phyloP scores from a whole-genome alignment of 2,329 filamentous ascomycete species.

The Niveomyces coronatus region DNA sequence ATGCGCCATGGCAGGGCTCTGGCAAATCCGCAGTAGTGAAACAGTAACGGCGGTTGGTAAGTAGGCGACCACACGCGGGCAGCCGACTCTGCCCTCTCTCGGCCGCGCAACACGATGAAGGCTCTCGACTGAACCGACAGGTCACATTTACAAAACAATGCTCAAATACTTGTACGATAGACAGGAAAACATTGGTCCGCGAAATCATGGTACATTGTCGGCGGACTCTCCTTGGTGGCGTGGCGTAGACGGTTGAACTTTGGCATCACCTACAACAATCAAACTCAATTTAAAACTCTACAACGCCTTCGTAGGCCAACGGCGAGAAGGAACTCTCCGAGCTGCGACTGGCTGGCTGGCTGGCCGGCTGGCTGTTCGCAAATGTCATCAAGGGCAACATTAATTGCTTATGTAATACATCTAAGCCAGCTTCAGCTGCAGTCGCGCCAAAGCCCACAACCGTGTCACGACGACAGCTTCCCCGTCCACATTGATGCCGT shows the following conservation, averaged over 20 bases:
- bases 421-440: neutral
- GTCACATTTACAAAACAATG: conserved; percentile 2
- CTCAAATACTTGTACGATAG: conserved; percentile 10
- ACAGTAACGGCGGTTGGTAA: conserved; percentile 70
- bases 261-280: too few species aligned
- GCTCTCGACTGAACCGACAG: neutral
- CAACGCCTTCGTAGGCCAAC: too few species aligned
- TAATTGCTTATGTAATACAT: conserved; percentile 10
- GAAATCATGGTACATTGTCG: conserved; percentile 8
- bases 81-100: too few species aligned
- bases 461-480: conserved; percentile 6
- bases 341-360: too few species aligned
- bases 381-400: too few species aligned
- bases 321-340: too few species aligned
- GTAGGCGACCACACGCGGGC: too few species aligned
- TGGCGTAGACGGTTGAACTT: conserved; percentile 8
- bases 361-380: too few species aligned
- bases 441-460: conserved; percentile 9
- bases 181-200: conserved; percentile 4
- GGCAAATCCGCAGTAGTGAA: conserved; percentile 56
- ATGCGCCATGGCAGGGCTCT: conserved; percentile 56
- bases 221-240: conserved; percentile 6
- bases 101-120: conserved; percentile 1
- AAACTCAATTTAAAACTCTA: too few species aligned
- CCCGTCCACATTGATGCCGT: conserved; percentile 7